Percentiles rank a stretch among this genome's conserved stretches.
Conservation (phyloP, 139 green algal genomes). For the Micractinium conductrix region DNA sequence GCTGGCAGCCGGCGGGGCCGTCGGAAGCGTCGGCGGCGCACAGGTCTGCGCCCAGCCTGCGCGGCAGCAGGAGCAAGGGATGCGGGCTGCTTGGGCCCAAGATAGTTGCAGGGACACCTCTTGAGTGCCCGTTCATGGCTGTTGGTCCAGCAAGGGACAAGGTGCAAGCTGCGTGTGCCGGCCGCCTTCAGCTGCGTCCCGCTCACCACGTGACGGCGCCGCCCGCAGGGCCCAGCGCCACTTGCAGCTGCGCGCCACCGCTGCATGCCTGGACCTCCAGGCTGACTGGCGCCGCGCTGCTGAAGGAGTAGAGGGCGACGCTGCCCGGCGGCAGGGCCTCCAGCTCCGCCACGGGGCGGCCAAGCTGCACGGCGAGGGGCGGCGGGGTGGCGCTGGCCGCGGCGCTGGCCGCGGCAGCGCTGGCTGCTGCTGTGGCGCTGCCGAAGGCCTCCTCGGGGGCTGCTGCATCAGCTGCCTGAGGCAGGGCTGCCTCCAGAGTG, state of each 20-base stretch:
- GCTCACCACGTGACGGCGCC: neutral
- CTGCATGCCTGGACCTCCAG: neutral
- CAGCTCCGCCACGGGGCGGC: neutral
- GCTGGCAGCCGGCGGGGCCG: neutral
- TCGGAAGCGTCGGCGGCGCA: no score
- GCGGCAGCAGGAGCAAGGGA: neutral
- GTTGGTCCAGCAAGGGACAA: neutral
- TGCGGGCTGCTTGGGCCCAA: no score
- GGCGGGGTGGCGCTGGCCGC: no score
- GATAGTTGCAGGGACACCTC: no score
- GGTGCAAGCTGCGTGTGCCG: neutral
- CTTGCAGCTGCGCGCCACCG: neutral
- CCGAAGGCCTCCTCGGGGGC: no score
- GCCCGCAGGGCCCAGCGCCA: neutral
- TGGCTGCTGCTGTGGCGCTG: no score
- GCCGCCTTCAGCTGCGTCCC: neutral
- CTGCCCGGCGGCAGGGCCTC: neutral
- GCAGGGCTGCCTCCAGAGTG: no score
- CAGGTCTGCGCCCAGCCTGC: neutral
- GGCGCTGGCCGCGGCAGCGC: no score
- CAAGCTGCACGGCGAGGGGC: neutral
- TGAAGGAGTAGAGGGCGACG: neutral
- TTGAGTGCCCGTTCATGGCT: no score
- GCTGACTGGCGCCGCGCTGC: neutral
- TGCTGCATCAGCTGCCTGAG: no score